These are phyloP conservation scores for Geosiphon pyriformis DNA, from an alignment of 192 early-diverging fungal genomes.

Conservation along the genomic window DNA sequence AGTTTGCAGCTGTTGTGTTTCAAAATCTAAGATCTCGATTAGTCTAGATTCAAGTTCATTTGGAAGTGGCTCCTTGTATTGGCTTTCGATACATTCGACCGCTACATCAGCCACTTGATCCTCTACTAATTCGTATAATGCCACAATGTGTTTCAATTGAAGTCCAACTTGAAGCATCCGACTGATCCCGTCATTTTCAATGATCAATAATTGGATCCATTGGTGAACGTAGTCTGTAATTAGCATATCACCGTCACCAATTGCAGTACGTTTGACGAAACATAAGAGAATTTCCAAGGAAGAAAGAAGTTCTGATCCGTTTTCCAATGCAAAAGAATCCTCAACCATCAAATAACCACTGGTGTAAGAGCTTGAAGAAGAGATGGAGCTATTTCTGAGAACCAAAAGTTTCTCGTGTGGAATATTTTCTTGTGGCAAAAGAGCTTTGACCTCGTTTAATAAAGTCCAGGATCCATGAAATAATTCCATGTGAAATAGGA, in stretches of 20 bases:
- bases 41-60: not conserved
- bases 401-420: not conserved
- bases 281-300: slow-evolving; percentile 25
- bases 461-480: slow-evolving; percentile 18
- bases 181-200: not conserved
- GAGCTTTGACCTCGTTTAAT: slow-evolving; percentile 6
- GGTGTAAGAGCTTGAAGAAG: not conserved
- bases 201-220: slow-evolving; percentile 15
- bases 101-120: slow-evolving; percentile 9
- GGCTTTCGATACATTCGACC: slow-evolving; percentile 11
- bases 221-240: slow-evolving; percentile 19
- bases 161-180: not conserved
- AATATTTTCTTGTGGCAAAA: slow-evolving; percentile 17
- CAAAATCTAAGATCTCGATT: not conserved
- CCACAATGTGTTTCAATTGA: slow-evolving; percentile 12
- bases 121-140: slow-evolving; percentile 24
- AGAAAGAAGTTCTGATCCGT: slow-evolving; percentile 7
- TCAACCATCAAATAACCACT: not conserved
- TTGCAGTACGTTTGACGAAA: slow-evolving; percentile 18
- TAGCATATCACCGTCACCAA: not conserved
- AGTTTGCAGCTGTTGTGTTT: not conserved
- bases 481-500: slow-evolving; percentile 23
- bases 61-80: slow-evolving; percentile 12
- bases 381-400: not conserved
- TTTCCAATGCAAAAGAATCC: slow-evolving; percentile 5